phyloP scores from a whole-genome alignment of 2,329 filamentous ascomycete species.

The Pseudocercospora musae region DNA sequence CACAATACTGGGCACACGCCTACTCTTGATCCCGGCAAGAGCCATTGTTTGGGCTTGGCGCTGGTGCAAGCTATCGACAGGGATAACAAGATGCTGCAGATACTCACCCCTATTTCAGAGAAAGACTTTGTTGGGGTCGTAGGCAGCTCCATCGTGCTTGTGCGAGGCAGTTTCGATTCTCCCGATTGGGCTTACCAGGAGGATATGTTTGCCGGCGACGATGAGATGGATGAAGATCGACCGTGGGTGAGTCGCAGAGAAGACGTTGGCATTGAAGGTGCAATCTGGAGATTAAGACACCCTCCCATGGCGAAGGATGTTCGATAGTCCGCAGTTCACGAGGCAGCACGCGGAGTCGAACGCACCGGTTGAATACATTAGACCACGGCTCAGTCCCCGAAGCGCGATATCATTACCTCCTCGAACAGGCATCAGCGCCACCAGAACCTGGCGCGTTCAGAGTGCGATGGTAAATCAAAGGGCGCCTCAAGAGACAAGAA shows the following conservation, averaged over 20 bases:
- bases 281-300: slow-evolving; percentile 34
- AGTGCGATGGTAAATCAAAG: not conserved
- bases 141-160: slow-evolving; percentile 53
- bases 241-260: slow-evolving; percentile 32
- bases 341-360: too few species aligned
- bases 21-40: slow-evolving; percentile 58
- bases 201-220: slow-evolving; percentile 47
- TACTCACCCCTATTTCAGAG: slow-evolving; percentile 60
- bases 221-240: slow-evolving; percentile 15
- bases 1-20: slow-evolving; percentile 45
- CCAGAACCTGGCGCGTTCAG: slow-evolving; percentile 11
- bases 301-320: slow-evolving; percentile 27
- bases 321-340: not conserved
- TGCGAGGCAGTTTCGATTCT: slow-evolving; percentile 66
- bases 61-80: slow-evolving; percentile 68
- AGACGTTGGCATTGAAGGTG: slow-evolving; percentile 31
- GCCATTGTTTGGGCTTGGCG: slow-evolving; percentile 60
- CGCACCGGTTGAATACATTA: too few species aligned
- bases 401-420: slow-evolving; percentile 4
- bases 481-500: slow-evolving; percentile 3
- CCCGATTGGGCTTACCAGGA: slow-evolving; percentile 70
- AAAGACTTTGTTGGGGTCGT: slow-evolving; percentile 24
- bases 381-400: not conserved
- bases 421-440: slow-evolving; percentile 7
- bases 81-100: slow-evolving; percentile 53